Percentiles rank a stretch among this genome's conserved stretches.
Conservation (phyloP, 768 basidiomycete genomes). For the Leccinum obscurum region DNA sequence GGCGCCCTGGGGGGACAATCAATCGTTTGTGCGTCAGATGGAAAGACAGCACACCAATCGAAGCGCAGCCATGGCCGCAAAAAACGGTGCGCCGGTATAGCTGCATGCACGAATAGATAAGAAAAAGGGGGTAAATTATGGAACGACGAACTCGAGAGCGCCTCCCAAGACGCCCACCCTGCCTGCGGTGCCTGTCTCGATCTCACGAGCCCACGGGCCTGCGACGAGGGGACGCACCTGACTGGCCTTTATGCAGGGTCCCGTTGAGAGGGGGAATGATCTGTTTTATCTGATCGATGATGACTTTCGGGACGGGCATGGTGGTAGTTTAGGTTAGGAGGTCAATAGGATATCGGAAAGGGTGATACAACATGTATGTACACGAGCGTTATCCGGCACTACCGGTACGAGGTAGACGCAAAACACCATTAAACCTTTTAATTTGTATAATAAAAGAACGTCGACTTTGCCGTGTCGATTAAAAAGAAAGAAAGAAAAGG, state of each 20-base stretch:
- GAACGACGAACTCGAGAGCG: slow-evolving; percentile 74
- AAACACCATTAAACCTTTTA: slow-evolving; percentile 27
- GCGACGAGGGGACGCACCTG: slow-evolving; percentile 50
- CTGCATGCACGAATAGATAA: slow-evolving; percentile 39
- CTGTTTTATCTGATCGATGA: slow-evolving; percentile 72
- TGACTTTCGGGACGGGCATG: slow-evolving; percentile 62
- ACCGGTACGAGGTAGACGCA: slow-evolving; percentile 14
- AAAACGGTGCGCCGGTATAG: slow-evolving; percentile 97
- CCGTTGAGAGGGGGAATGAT: slow-evolving; percentile 91
- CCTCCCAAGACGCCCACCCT: slow-evolving; percentile 94
- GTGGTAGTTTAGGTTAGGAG: slow-evolving; percentile 2
- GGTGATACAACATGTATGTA: slow-evolving; percentile 31
- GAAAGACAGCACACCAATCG: slow-evolving; percentile 55
- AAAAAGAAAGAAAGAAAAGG: neutral
- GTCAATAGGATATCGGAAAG: slow-evolving; percentile 22
- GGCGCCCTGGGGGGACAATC: slow-evolving; percentile 58
- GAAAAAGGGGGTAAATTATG: neutral
- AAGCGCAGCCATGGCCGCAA: slow-evolving; percentile 88
- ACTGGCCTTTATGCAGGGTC: slow-evolving; percentile 92
- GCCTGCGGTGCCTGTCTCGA: slow-evolving; percentile 42
- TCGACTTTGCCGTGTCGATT: slow-evolving; percentile 1
- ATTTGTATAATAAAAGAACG: slow-evolving; percentile 25
- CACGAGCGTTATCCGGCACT: slow-evolving; percentile 18
- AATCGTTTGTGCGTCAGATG: neutral
- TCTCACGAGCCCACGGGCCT: neutral